Evolutionary conservation across 2,329 filamentous ascomycete genomes (phyloP).

Genomic region (Alternaria rosae): DNA sequence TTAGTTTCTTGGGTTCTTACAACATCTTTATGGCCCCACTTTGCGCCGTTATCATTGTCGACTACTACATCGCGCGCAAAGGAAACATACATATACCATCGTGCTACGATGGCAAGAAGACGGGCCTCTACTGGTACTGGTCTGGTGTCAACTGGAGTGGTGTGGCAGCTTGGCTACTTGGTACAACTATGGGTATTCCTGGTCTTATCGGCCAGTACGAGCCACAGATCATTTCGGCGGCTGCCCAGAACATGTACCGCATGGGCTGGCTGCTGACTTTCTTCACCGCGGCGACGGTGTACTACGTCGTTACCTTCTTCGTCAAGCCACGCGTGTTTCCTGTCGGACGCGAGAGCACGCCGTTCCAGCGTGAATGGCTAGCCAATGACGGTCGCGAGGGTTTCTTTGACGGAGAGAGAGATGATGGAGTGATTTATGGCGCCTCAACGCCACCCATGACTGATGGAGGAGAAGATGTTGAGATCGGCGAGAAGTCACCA

Average conservation of each 20-base stretch:
- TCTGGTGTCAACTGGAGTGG: conserved; percentile 46
- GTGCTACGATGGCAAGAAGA: conserved; percentile 41
- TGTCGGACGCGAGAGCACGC: conserved; percentile 25
- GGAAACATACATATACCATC: conserved; percentile 53
- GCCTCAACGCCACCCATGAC: conserved; percentile 22
- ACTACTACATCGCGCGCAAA: conserved; percentile 50
- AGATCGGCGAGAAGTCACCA: conserved; percentile 16
- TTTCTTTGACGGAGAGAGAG: conserved; percentile 41
- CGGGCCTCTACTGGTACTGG: conserved; percentile 41
- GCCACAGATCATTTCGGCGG: conserved; percentile 42
- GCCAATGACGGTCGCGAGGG: conserved; percentile 38
- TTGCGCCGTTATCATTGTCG: conserved; percentile 49
- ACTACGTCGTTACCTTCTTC: conserved; percentile 29
- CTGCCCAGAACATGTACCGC: conserved; percentile 47
- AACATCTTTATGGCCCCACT: conserved; percentile 54
- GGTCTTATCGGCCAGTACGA: conserved; percentile 42
- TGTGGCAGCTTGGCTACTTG: conserved; percentile 38
- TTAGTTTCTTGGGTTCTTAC: conserved; percentile 53
- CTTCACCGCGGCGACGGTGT: conserved; percentile 36
- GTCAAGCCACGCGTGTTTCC: conserved; percentile 29
- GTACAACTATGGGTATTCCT: conserved; percentile 45
- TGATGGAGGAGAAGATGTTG: conserved; percentile 17
- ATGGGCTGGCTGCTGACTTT: conserved; percentile 47
- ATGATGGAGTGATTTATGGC: conserved; percentile 17
- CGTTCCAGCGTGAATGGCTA: conserved; percentile 28